A percentile compares a stretch with the other conserved stretches of the same genome.
phyloP scores from a whole-genome alignment of 2,329 filamentous ascomycete species.

The Epichloe brachyelytri region DNA sequence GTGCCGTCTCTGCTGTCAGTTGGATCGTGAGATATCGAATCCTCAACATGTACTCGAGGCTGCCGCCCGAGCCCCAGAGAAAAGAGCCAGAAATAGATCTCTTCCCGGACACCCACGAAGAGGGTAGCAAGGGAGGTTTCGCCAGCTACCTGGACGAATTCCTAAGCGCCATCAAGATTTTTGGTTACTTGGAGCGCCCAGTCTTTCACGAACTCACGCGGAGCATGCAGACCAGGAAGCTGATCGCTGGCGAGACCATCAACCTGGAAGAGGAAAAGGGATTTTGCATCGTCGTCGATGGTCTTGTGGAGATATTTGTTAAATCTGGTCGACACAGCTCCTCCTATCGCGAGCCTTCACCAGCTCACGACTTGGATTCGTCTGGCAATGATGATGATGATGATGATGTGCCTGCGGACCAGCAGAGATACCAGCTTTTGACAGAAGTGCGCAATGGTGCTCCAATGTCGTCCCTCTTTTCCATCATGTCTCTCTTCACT shows the following conservation, averaged over 20 bases:
- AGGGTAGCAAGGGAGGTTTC: conserved; percentile 77
- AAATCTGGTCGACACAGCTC: conserved; percentile 51
- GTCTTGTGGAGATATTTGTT: conserved; percentile 93
- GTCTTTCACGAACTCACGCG: conserved; percentile 96
- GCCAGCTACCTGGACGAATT: conserved; percentile 98
- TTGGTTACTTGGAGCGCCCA: conserved; percentile 88
- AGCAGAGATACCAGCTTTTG: conserved; percentile 84
- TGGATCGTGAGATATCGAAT: conserved; percentile 95
- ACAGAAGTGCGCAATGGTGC: conserved; percentile 97
- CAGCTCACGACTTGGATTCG: conserved; percentile 21
- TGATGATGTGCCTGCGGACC: conserved; percentile 53
- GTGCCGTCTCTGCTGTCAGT: conserved; percentile 69
- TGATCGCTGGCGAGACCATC: conserved; percentile 91
- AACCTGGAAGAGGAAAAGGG: conserved; percentile 95
- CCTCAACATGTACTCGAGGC: conserved; percentile 88
- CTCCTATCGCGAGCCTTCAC: conserved; percentile 11
- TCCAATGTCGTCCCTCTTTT: conserved; percentile 96
- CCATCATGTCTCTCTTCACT: conserved; percentile 91
- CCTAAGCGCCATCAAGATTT: conserved; percentile 95
- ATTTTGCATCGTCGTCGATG: conserved; percentile 94
- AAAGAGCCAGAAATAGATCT: conserved; percentile 93
- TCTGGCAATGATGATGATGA: conserved; percentile 34
- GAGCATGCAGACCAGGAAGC: conserved; percentile 94
- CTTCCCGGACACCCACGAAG: conserved; percentile 85
- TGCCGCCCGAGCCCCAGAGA: conserved; percentile 87